Evolutionary conservation across 768 basidiomycete genomes (phyloP).

Genomic region (Auriculariales sp.): DNA sequence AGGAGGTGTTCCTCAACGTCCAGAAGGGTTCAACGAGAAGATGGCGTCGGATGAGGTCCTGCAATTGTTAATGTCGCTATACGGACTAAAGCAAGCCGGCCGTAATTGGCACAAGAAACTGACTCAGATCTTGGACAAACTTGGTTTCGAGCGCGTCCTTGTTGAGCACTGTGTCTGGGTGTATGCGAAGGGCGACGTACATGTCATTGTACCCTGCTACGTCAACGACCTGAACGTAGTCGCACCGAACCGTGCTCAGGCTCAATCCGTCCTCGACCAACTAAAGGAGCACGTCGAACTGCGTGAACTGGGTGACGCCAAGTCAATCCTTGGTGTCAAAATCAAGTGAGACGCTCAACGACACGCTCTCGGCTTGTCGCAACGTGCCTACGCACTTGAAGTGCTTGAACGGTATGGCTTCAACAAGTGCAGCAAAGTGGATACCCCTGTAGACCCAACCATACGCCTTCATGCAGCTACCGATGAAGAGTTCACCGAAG

Average conservation of each 20-base stretch:
- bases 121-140: conserved; percentile 9
- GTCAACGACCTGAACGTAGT: background rate
- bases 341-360: background rate
- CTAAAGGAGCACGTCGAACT: background rate
- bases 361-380: conserved; percentile 2
- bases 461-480: background rate
- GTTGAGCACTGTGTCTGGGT: background rate
- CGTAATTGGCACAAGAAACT: conserved; percentile 19
- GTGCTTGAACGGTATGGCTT: conserved; percentile 4
- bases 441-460: conserved; percentile 5
- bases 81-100: conserved; percentile 25
- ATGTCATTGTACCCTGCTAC: background rate
- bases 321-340: conserved; percentile 5
- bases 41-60: background rate
- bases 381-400: conserved; percentile 6
- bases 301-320: background rate
- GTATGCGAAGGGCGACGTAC: background rate
- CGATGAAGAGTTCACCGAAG: background rate
- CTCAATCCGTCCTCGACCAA: background rate
- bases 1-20: conserved; percentile 15
- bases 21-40: conserved; percentile 13
- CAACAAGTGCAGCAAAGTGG: background rate
- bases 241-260: background rate
- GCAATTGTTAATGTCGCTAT: conserved; percentile 14
- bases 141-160: conserved; percentile 6